Conservation (phyloP, 148 eudicot species). For the Suaeda aralocaspica region DNA sequence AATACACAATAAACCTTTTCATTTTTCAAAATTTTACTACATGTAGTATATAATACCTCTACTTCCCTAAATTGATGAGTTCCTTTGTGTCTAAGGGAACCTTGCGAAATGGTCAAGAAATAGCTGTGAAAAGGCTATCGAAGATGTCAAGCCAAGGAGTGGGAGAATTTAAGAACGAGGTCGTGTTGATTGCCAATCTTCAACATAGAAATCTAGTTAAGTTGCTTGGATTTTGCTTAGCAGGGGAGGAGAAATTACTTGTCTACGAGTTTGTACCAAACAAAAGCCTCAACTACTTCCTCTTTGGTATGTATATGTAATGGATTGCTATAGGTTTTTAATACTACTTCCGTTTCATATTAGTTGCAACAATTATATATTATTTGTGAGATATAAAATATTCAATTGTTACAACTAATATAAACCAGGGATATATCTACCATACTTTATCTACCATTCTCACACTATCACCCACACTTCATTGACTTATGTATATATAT, state of each 20-base stretch:
- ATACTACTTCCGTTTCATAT: neutral
- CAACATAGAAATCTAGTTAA: neutral
- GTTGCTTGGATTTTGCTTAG: neutral
- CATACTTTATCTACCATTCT: neutral
- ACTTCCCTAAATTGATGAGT: neutral
- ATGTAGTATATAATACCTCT: no score
- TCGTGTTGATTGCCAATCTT: neutral
- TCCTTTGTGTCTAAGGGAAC: neutral
- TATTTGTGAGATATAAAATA: no score
- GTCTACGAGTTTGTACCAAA: slow-evolving; percentile 1
- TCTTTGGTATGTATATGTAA: neutral
- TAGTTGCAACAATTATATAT: no score
- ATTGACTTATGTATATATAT: no score
- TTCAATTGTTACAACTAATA: no score
- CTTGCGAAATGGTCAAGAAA: neutral
- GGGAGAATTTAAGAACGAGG: no score
- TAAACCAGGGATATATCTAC: neutral
- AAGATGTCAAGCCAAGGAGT: neutral
- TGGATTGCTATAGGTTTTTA: neutral
- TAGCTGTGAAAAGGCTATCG: slow-evolving; percentile 1
- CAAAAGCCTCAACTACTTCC: no score
- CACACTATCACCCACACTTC: no score
- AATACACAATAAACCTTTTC: no score
- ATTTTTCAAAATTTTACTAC: no score
- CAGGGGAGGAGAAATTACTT: neutral